A percentile compares a stretch with the other conserved stretches of the same genome.
These are phyloP conservation scores for Mycena epipterygia DNA, from an alignment of 768 basidiomycete genomes.

Conservation along the genomic window DNA sequence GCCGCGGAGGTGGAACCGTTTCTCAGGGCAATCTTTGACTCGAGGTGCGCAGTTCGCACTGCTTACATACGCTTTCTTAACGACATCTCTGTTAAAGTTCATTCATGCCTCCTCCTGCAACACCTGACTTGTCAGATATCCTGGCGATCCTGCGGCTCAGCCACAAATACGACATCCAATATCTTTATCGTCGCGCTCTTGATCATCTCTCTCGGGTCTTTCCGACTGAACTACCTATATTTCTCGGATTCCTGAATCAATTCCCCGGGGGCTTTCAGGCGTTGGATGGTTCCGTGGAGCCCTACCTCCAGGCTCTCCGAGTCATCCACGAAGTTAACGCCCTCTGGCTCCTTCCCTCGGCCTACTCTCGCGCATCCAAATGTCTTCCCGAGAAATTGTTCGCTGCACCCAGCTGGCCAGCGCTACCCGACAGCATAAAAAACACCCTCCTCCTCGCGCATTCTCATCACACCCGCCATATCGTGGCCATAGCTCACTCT, in stretches of 20 bases:
- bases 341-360: constrained; percentile 18
- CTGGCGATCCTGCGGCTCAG: constrained; percentile 2
- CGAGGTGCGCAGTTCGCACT: neutral
- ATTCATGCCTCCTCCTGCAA: constrained; percentile 10
- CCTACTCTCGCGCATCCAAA: neutral
- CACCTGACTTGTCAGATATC: neutral
- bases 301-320: neutral
- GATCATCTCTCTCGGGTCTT: neutral
- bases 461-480: constrained; percentile 11
- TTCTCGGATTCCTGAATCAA: neutral
- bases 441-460: neutral
- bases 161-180: constrained; percentile 18
- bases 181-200: neutral
- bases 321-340: constrained; percentile 18
- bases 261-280: neutral
- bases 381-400: neutral
- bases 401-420: neutral
- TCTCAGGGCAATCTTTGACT: constrained; percentile 19
- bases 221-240: neutral
- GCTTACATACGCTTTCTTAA: neutral
- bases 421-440: neutral
- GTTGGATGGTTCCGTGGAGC: neutral
- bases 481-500: constrained; percentile 8
- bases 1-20: constrained; percentile 11
- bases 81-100: neutral